These are phyloP conservation scores for Saururus chinensis DNA, from an alignment of 164 flowering plant genomes.

Conservation along the genomic window DNA sequence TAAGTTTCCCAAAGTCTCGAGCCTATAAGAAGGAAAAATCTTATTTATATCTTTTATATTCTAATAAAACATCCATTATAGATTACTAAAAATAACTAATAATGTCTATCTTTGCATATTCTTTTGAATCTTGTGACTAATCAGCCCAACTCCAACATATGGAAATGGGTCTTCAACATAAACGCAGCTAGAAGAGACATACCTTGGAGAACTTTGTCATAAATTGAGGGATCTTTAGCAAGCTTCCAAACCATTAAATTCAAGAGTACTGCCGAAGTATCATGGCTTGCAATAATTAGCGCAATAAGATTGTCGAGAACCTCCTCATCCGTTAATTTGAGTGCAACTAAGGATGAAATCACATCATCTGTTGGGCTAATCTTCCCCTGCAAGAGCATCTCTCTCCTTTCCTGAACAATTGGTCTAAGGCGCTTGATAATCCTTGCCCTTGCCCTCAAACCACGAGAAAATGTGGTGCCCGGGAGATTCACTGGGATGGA, in stretches of 20 bases:
- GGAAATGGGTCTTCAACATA: too few relatives aligned
- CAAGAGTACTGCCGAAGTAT: conserved; percentile 13
- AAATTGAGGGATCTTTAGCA: conserved; percentile 9
- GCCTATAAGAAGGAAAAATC: too few relatives aligned
- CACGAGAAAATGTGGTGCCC: conserved; percentile 8
- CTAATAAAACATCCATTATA: too few relatives aligned
- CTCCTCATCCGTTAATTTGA: conserved; percentile 7
- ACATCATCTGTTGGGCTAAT: conserved; percentile 6
- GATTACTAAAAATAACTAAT: too few relatives aligned
- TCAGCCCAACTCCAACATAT: too few relatives aligned
- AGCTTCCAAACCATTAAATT: conserved; percentile 15
- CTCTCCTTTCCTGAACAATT: conserved; percentile 7
- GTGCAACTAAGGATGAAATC: conserved; percentile 8
- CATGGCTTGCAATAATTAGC: conserved; percentile 10
- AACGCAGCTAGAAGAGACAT: too few relatives aligned
- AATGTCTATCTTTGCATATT: too few relatives aligned
- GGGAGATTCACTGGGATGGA: conserved; percentile 15
- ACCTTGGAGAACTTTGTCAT: conserved; percentile 14
- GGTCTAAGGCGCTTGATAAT: conserved; percentile 6
- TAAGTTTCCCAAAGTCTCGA: too few relatives aligned
- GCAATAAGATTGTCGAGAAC: conserved; percentile 5
- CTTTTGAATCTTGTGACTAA: too few relatives aligned
- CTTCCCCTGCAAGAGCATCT: conserved; percentile 5
- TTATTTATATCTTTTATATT: too few relatives aligned
- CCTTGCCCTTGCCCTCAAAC: conserved; percentile 11